phyloP scores from a whole-genome alignment of 2,329 filamentous ascomycete genomes.

The Trichoderma sp. region DNA sequence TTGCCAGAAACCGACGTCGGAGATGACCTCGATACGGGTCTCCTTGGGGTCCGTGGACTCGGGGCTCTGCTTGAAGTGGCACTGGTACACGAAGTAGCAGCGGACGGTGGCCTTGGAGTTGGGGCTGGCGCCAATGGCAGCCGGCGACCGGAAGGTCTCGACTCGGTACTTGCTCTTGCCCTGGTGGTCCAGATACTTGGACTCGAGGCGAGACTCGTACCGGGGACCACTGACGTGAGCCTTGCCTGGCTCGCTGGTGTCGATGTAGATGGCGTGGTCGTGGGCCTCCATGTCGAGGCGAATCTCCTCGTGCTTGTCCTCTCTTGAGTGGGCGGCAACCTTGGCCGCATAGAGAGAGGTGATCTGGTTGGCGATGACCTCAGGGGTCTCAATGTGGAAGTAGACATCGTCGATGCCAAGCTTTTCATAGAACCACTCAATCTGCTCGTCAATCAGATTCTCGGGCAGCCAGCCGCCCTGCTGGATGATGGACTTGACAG shows the following conservation, averaged over 20 bases:
- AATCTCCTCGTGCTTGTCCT: slow-evolving; percentile 94
- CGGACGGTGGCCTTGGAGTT: slow-evolving; percentile 80
- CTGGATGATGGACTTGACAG: slow-evolving; percentile 81
- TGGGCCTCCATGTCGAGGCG: slow-evolving; percentile 90
- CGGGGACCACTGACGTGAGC: slow-evolving; percentile 76
- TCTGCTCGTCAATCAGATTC: slow-evolving; percentile 80
- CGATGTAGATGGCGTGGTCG: slow-evolving; percentile 97
- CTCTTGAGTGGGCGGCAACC: slow-evolving; percentile 86
- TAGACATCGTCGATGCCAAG: slow-evolving; percentile 98
- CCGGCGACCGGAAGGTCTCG: slow-evolving; percentile 94
- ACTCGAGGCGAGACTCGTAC: slow-evolving; percentile 91
- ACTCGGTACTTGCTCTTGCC: slow-evolving; percentile 80
- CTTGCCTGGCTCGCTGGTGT: slow-evolving; percentile 88
- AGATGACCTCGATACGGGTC: slow-evolving; percentile 87
- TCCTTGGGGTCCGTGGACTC: slow-evolving; percentile 74
- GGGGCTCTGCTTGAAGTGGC: slow-evolving; percentile 76
- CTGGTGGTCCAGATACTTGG: slow-evolving; percentile 88
- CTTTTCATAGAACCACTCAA: slow-evolving; percentile 96
- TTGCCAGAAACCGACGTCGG: slow-evolving; percentile 89
- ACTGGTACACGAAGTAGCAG: slow-evolving; percentile 99
- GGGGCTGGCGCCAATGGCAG: slow-evolving; percentile 67
- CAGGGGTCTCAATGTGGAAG: slow-evolving; percentile 85
- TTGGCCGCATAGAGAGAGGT: slow-evolving; percentile 97
- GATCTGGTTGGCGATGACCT: slow-evolving; percentile 89
- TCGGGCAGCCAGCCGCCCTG: slow-evolving; percentile 84